Evolutionary conservation across 164 flowering plant species (phyloP), one percentile per base, ranked within the genome.

Genomic region (Tinospora cordifolia): DNA sequence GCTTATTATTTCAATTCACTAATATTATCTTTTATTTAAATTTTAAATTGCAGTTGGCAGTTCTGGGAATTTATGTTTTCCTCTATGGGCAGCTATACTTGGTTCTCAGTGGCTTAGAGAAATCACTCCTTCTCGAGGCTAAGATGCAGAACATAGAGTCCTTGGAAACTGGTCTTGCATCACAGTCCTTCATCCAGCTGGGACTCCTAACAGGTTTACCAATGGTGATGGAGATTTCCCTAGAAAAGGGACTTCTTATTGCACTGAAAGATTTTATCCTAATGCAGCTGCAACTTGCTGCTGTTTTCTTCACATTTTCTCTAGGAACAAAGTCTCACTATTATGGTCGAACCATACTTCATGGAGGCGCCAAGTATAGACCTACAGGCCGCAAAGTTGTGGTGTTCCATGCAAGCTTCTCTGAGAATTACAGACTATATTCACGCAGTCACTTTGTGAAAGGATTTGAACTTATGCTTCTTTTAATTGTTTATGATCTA

Each of bases 381-480:
- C 95, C 95, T 21, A 90, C 98, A 0, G 98, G 99, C 40, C 89
- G 97, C 25, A 89, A 90, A 73, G 92, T 92, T 64, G 97, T 90
- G 71, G 90, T 90, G 64, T 92, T 87, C 67, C 98, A 94, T 78
- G 86, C 93, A 22, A 92, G 84, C 76, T 92, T 94, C 73, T 81
- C 88, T 11, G 97, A 94, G 76, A 94, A 87, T 66, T 94, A 90
- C 72, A 85, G 94, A 71, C 72, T 94, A 71, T 94, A 94, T 72
- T 94, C 99, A 46, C 84, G 97, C 69, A 94, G 99, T 83, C 99
- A 94, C 82, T 94, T 90, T 75, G 87, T 89, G 46, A 90, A 94
- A 83, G 99, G 94, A 71, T 90, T 92, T 71, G 99, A 92, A 77
- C 78, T 94, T 39, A 68, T 90, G 75, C 83, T 92, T 26, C 84